Percentiles rank a stretch among this genome's conserved stretches.
These are phyloP conservation scores for Penicillium corylophilum DNA, from an alignment of 2,329 filamentous ascomycete species.

Conservation along the genomic window DNA sequence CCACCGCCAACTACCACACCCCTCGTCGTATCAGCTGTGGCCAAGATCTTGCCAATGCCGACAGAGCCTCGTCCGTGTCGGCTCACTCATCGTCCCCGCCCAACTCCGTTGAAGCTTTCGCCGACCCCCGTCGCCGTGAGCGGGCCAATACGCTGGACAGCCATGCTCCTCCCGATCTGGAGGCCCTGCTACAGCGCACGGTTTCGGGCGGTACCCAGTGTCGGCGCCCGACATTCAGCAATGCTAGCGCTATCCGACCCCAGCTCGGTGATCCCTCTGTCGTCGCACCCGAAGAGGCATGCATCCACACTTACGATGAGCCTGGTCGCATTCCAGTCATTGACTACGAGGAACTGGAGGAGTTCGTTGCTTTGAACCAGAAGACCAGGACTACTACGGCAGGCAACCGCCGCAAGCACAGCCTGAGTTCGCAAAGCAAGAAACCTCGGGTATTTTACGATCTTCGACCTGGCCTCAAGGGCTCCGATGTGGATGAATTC, in stretches of 20 bases:
- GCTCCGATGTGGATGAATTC: slow-evolving; percentile 35
- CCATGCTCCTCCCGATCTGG: slow-evolving; percentile 53
- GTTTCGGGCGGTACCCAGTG: slow-evolving; percentile 67
- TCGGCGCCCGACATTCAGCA: slow-evolving; percentile 60
- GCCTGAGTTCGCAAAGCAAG: slow-evolving; percentile 52
- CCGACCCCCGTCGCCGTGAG: slow-evolving; percentile 81
- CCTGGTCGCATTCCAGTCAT: not conserved
- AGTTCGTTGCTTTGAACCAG: slow-evolving; percentile 69
- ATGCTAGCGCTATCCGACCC: slow-evolving; percentile 57
- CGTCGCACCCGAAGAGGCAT: slow-evolving; percentile 63
- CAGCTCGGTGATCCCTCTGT: slow-evolving; percentile 37
- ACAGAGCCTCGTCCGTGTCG: slow-evolving; percentile 51
- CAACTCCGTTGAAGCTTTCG: slow-evolving; percentile 97
- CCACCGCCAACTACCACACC: slow-evolving; percentile 37
- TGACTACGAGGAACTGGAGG: slow-evolving; percentile 66
- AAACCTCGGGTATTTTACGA: slow-evolving; percentile 61
- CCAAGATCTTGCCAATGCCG: slow-evolving; percentile 42
- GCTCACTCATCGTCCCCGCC: slow-evolving; percentile 79
- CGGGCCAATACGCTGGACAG: slow-evolving; percentile 68
- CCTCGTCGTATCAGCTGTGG: slow-evolving; percentile 36
- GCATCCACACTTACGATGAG: slow-evolving; percentile 65
- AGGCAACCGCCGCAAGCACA: slow-evolving; percentile 39
- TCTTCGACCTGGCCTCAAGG: slow-evolving; percentile 49
- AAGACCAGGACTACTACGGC: slow-evolving; percentile 46
- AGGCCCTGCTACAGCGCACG: slow-evolving; percentile 66